Conservation (phyloP, 2,329 filamentous ascomycete species). For the Ilyonectria mors-panacis region DNA sequence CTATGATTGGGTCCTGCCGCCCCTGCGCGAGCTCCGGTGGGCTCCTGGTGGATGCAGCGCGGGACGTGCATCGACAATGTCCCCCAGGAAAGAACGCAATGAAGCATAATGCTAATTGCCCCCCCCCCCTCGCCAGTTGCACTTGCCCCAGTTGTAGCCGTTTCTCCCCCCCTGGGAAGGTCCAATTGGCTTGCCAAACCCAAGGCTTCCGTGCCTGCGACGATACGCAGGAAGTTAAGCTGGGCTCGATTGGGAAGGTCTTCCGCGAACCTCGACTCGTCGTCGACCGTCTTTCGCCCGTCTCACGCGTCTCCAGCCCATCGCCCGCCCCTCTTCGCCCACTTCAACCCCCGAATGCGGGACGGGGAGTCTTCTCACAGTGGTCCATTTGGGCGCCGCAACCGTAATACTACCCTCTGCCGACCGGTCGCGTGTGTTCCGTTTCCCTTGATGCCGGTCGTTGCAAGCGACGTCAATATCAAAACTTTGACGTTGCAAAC, state of each 20-base stretch:
- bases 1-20: no score
- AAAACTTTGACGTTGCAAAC: constrained; percentile 8
- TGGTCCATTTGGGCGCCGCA: constrained; percentile 5
- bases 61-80: constrained; percentile 1
- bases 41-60: neutral
- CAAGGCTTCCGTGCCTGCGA: constrained; percentile 15
- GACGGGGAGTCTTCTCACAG: constrained; percentile 7
- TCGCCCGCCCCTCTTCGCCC: neutral
- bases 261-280: neutral
- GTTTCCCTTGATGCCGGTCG: constrained; percentile 9
- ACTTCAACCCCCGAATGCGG: neutral
- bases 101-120: constrained; percentile 20
- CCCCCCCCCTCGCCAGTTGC: neutral
- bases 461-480: neutral
- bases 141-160: neutral
- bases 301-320: no score
- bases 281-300: constrained; percentile 1
- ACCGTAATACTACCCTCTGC: constrained; percentile 6
- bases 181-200: neutral
- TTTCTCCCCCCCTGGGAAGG: neutral
- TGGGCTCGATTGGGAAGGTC: constrained; percentile 46
- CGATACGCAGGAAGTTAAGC: constrained; percentile 30
- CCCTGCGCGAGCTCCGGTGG: neutral
- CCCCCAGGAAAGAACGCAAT: constrained; percentile 8
- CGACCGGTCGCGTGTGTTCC: constrained; percentile 12